These are phyloP conservation scores for Nicotiana noctiflora DNA, from an alignment of 257 asterid genomes.

Conservation along the genomic window DNA sequence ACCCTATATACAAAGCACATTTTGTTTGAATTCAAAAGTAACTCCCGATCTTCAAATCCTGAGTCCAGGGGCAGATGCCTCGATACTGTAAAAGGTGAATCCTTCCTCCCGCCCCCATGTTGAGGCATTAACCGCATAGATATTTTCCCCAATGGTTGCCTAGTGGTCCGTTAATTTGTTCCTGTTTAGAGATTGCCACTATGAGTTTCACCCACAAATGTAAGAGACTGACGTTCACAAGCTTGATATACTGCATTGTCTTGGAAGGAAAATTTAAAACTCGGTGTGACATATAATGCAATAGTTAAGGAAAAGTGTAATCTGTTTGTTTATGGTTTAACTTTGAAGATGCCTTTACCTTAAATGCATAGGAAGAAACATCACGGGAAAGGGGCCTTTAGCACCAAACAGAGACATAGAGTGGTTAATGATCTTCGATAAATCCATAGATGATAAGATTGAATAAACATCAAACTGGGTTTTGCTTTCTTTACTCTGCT, in stretches of 20 bases:
- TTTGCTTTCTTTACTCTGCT: no score
- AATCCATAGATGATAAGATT: background rate
- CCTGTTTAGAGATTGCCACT: background rate
- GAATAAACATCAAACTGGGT: no score
- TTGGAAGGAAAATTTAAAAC: background rate
- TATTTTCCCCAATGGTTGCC: background rate
- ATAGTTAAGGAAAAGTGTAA: background rate
- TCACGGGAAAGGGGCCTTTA: no score
- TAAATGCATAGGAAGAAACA: no score
- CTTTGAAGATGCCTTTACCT: background rate
- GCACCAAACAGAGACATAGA: no score
- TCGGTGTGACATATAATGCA: background rate
- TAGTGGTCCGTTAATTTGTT: background rate
- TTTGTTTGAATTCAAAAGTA: no score
- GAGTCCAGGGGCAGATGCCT: background rate
- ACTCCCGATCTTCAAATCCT: no score
- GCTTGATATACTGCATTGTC: background rate
- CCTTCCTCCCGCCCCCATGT: background rate
- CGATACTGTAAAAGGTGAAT: background rate
- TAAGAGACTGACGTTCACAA: background rate
- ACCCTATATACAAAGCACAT: no score
- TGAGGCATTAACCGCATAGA: background rate
- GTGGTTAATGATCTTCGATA: no score
- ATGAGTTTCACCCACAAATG: background rate
- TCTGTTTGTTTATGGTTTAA: background rate